Evolutionary conservation across 2,329 filamentous ascomycete species (phyloP).

Genomic region (Colletotrichum sp.): DNA sequence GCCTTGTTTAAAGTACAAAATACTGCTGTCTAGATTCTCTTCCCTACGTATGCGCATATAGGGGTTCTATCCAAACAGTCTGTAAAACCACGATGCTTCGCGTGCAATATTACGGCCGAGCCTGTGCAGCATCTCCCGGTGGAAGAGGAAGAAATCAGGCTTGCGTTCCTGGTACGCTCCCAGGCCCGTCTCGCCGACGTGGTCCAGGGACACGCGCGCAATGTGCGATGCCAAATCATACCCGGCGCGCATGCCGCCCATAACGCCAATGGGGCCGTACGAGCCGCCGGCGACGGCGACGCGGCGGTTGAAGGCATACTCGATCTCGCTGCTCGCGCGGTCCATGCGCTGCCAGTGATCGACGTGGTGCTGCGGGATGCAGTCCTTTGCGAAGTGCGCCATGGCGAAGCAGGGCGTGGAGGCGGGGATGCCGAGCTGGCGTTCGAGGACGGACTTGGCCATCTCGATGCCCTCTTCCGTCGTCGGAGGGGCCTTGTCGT

Average conservation of each 20-base stretch:
- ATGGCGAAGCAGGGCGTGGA: constrained; percentile 65
- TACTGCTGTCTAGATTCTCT: background rate
- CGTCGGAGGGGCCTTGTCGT: constrained; percentile 73
- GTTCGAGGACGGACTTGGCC: constrained; percentile 71
- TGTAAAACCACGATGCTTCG: background rate
- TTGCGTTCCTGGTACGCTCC: constrained; percentile 25
- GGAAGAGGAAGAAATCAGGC: background rate
- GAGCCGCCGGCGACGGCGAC: constrained; percentile 68
- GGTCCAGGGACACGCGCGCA: constrained; percentile 24
- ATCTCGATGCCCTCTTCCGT: constrained; percentile 70
- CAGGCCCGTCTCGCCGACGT: constrained; percentile 38
- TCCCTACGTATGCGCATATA: background rate
- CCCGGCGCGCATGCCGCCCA: constrained; percentile 56
- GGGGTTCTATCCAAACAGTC: background rate
- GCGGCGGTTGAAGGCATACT: constrained; percentile 60
- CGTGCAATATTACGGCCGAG: constrained; percentile 8
- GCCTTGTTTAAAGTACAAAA: background rate
- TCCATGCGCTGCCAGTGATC: constrained; percentile 73
- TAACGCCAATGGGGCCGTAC: constrained; percentile 56
- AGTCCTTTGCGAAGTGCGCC: constrained; percentile 66
- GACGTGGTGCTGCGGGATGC: constrained; percentile 89
- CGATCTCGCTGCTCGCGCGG: constrained; percentile 59
- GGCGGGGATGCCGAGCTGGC: constrained; percentile 74
- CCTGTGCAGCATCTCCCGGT: background rate
- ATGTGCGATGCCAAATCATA: constrained; percentile 46